Evolutionary conservation across 805 yeast species (phyloP).

Genomic region (Pichia exigua): DNA sequence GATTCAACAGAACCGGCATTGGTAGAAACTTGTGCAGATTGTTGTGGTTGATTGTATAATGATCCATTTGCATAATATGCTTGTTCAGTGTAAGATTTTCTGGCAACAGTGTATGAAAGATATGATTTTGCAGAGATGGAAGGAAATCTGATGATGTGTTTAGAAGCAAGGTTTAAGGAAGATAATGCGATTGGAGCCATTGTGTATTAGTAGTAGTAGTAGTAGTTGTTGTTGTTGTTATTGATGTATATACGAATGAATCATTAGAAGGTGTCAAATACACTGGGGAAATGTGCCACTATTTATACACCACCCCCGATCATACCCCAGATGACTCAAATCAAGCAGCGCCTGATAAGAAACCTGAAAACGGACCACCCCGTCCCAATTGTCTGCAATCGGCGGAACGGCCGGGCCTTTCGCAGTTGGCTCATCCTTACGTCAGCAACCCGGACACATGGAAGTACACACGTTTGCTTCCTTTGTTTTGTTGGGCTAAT

Average conservation of each 20-base stretch:
- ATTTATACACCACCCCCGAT: neutral
- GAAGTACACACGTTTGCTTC: neutral
- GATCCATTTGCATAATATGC: constrained; percentile 16
- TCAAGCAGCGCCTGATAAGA: too few species aligned
- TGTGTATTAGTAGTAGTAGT: neutral
- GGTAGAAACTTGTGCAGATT: constrained; percentile 18
- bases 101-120: constrained; percentile 19
- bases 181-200: constrained; percentile 24
- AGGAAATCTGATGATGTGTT: constrained; percentile 15
- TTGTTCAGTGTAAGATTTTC: constrained; percentile 19
- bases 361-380: neutral
- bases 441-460: neutral
- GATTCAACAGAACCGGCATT: constrained; percentile 27
- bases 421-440: neutral
- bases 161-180: constrained; percentile 24
- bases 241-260: too few species aligned
- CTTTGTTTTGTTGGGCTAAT: too few species aligned
- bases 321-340: neutral
- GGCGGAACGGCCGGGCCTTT: neutral
- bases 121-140: constrained; percentile 16
- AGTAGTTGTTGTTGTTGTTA: too few species aligned
- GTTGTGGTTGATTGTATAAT: constrained; percentile 13
- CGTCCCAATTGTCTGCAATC: neutral
- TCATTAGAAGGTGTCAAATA: too few species aligned
- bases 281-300: neutral